phyloP scores from a whole-genome alignment of 345 rosid genomes.

The Salix viminalis region DNA sequence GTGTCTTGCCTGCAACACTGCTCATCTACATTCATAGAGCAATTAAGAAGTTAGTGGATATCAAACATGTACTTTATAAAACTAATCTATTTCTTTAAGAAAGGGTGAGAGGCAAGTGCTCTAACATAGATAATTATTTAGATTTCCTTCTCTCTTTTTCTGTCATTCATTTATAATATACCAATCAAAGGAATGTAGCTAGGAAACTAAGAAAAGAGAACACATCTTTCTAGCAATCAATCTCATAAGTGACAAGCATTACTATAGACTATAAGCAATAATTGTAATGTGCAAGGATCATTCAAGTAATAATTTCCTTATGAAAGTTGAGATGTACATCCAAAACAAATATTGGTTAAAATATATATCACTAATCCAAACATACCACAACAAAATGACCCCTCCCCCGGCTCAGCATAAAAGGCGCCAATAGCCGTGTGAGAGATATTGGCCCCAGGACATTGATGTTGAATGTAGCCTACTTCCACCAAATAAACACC shows the following conservation, averaged over 20 bases:
- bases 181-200: no score
- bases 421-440: constrained; percentile 70
- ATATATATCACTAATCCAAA: constrained; percentile 12
- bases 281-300: neutral
- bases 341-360: neutral
- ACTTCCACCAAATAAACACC: constrained; percentile 16
- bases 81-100: no score
- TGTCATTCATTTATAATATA: no score
- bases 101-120: no score
- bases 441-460: constrained; percentile 86
- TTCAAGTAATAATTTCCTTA: neutral
- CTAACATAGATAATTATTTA: no score
- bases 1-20: constrained; percentile 96
- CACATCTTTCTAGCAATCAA: no score
- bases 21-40: constrained; percentile 56
- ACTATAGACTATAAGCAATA: neutral
- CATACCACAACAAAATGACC: constrained; percentile 98
- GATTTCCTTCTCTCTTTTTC: no score
- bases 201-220: no score
- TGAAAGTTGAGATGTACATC: neutral
- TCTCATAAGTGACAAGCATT: no score
- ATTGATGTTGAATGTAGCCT: constrained; percentile 81
- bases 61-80: neutral
- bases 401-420: constrained; percentile 70
- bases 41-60: neutral